Percentiles rank a stretch among this genome's conserved stretches.
phyloP scores from a whole-genome alignment of 2,329 filamentous ascomycete genomes.

The Paraphaeosphaeria minitans region DNA sequence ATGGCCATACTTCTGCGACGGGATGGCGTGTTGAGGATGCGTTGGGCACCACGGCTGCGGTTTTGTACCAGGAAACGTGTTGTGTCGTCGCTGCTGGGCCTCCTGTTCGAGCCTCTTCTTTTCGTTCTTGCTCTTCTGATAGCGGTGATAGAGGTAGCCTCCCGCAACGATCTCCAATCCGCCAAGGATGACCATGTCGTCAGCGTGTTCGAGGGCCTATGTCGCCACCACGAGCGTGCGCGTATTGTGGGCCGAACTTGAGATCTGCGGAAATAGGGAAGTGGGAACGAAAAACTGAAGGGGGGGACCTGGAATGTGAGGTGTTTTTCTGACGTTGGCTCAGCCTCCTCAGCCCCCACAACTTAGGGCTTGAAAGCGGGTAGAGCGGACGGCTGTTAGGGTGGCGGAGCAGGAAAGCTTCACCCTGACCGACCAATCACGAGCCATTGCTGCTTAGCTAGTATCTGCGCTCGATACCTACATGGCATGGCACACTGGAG shows the following conservation, averaged over 20 bases:
- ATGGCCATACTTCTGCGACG: constrained; percentile 35
- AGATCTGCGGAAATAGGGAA: not conserved
- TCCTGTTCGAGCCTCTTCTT: constrained; percentile 36
- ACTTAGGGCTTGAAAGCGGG: constrained; percentile 6
- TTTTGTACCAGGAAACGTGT: constrained; percentile 36
- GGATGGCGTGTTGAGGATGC: constrained; percentile 20
- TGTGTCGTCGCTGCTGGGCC: constrained; percentile 29
- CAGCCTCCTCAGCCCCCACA: constrained; percentile 16
- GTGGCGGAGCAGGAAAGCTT: constrained; percentile 17
- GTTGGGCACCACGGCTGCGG: constrained; percentile 20
- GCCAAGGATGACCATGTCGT: constrained; percentile 46
- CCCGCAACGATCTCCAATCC: constrained; percentile 46
- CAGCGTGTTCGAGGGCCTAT: constrained; percentile 7
- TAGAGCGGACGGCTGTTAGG: constrained; percentile 3
- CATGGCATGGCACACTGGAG: not conserved
- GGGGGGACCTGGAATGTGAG: constrained; percentile 5
- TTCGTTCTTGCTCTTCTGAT: constrained; percentile 44
- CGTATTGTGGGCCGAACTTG: constrained; percentile 5
- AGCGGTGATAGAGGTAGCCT: constrained; percentile 41
- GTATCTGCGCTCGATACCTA: not conserved
- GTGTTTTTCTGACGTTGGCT: constrained; percentile 15
- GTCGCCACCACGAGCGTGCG: constrained; percentile 6
- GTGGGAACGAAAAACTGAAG: not conserved
- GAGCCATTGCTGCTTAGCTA: constrained; percentile 5
- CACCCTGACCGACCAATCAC: constrained; percentile 12